phyloP scores from a whole-genome alignment of 2,329 filamentous ascomycete genomes.

The Colletotrichum truncatum region DNA sequence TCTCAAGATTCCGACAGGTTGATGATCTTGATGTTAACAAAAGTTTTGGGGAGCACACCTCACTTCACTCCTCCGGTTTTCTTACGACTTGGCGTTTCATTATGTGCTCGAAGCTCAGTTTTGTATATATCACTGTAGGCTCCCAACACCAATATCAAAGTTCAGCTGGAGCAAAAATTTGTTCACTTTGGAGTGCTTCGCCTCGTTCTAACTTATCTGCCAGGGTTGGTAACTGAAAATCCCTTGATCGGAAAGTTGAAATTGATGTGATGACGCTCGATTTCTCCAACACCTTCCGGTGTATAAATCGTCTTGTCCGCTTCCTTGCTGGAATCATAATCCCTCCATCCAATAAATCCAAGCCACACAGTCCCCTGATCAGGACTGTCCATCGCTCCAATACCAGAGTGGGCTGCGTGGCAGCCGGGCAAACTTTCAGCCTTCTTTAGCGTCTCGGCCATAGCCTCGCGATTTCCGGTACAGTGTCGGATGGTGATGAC shows the following conservation, averaged over 20 bases:
- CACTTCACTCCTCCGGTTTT: too few relatives aligned
- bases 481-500: slow-evolving; percentile 11
- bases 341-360: slow-evolving; percentile 14
- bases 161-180: too few relatives aligned
- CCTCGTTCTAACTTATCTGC: slow-evolving; percentile 17
- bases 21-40: too few relatives aligned
- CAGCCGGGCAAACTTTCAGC: slow-evolving; percentile 5
- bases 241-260: slow-evolving; percentile 29
- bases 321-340: slow-evolving; percentile 20
- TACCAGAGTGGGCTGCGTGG: slow-evolving; percentile 6
- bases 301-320: slow-evolving; percentile 15
- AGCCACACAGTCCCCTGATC: slow-evolving; percentile 20
- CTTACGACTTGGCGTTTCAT: too few relatives aligned
- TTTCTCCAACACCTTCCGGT: background rate
- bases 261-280: slow-evolving; percentile 21
- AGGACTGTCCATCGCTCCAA: background rate
- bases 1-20: too few relatives aligned
- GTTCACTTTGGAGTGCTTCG: too few relatives aligned
- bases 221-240: slow-evolving; percentile 25
- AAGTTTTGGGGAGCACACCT: too few relatives aligned
- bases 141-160: too few relatives aligned
- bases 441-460: slow-evolving; percentile 9
- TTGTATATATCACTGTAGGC: too few relatives aligned
- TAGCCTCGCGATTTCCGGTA: slow-evolving; percentile 1
- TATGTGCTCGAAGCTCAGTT: too few relatives aligned